A percentile compares a stretch with the other conserved stretches of the same genome.
These are phyloP conservation scores for Psidium guajava DNA, from an alignment of 345 rosid species.

Conservation along the genomic window DNA sequence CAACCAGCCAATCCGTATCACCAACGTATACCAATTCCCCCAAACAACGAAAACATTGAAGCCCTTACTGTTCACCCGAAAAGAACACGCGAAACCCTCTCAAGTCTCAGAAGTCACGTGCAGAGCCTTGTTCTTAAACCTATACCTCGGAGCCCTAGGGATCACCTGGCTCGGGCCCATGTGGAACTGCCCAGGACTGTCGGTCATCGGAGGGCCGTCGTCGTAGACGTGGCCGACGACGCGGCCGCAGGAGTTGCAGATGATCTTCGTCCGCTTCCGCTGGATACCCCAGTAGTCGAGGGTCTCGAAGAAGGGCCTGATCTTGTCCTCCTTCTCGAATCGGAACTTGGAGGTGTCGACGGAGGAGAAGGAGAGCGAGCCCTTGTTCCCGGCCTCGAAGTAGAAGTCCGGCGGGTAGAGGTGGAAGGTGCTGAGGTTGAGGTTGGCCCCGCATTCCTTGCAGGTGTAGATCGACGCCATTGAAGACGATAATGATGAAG, in stretches of 20 bases:
- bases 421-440: conserved; percentile 41
- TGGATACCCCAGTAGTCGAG: conserved; percentile 83
- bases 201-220: conserved; percentile 69
- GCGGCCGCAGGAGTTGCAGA: conserved; percentile 46
- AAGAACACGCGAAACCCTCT: not conserved
- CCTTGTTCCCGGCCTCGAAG: conserved; percentile 94
- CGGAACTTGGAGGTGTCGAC: conserved; percentile 60
- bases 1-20: not conserved
- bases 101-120: conserved; percentile 45
- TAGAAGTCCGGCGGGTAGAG: conserved; percentile 66
- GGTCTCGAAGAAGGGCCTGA: conserved; percentile 79
- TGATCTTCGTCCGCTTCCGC: conserved; percentile 60
- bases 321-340: conserved; percentile 74
- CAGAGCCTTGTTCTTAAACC: conserved; percentile 67
- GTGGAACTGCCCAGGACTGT: conserved; percentile 56
- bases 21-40: not conserved
- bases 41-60: not conserved
- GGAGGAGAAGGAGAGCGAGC: conserved; percentile 58
- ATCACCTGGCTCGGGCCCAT: conserved; percentile 83
- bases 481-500: not conserved
- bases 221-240: conserved; percentile 66
- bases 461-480: conserved; percentile 66
- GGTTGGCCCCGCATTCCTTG: conserved; percentile 61
- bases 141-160: conserved; percentile 65
- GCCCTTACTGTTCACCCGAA: not conserved